phyloP scores from a whole-genome alignment of 164 flowering plant species.

The Vitis rotundifolia region DNA sequence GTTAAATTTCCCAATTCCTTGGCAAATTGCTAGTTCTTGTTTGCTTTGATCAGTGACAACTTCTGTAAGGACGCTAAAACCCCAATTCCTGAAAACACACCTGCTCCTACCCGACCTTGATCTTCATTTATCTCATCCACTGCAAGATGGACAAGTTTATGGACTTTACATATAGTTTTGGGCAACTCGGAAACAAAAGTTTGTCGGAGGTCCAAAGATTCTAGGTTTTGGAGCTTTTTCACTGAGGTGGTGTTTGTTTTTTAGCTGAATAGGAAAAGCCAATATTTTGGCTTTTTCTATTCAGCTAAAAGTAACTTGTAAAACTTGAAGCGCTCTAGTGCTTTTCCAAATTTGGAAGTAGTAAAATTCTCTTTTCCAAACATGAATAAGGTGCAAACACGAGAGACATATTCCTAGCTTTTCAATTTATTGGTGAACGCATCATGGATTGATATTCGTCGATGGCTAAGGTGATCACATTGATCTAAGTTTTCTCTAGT shows the following conservation, averaged over 20 bases:
- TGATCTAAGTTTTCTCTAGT: not conserved
- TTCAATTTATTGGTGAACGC: too few species aligned
- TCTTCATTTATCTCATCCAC: slow-evolving; percentile 1
- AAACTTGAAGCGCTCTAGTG: slow-evolving; percentile 7
- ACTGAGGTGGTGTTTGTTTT: too few species aligned
- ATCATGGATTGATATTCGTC: not conserved
- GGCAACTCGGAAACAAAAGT: too few species aligned
- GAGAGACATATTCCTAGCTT: too few species aligned
- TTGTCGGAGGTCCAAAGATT: slow-evolving; percentile 4
- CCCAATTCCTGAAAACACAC: slow-evolving; percentile 2
- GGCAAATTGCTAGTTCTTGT: not conserved
- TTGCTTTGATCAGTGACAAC: slow-evolving; percentile 7
- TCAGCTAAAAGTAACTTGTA: too few species aligned
- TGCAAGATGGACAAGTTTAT: slow-evolving; percentile 7
- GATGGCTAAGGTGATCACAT: too few species aligned
- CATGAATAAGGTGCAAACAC: not conserved
- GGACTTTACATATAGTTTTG: slow-evolving; percentile 1
- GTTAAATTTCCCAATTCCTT: slow-evolving; percentile 8
- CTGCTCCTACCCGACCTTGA: not conserved
- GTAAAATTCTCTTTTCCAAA: not conserved
- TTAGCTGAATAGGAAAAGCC: too few species aligned
- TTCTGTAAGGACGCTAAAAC: not conserved
- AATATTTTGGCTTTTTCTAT: too few species aligned
- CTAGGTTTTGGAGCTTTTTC: not conserved
- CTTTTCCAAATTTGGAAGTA: too few species aligned